Evolutionary conservation across 371 early-diverging fungal genomes (phyloP), one percentile per base, ranked within the genome.

Genomic region (Lichtheimia hyalospora): DNA sequence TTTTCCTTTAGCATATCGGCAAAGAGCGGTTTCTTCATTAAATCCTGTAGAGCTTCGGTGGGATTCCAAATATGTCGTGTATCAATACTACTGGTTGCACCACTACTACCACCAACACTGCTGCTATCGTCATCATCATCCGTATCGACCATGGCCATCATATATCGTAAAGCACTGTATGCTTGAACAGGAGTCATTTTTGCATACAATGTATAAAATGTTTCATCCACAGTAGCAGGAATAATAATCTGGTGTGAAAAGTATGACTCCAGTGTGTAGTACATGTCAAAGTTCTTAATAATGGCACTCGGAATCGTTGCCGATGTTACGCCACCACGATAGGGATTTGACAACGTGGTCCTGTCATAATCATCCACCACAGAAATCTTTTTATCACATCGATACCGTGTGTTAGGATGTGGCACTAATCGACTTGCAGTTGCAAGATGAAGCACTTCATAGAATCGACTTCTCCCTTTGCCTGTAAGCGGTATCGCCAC

Each of bases 21-120:
- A 61, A 57, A 60, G 52, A 42, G 1, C 51, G 56, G n/a, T 2
- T 24, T 16, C 15, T 49, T 23, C 60, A 49, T 65, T 6, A 56
- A 46, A 1, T 60, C 48, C 3, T 60, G 40, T n/a, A 66, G 55
- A 0, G 27, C 51, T 0, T 61, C 61, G 0, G 64, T 52, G 0
- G 78, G 69, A 49, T 65, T 55, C 67, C 76, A 82, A 3, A 81
- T 52, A 34, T 34, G 34, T 14, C 77, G 71, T 1, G 41, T 23
- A 13, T 18, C 24, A 14, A 39, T 15, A 51, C 50, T 6, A 57
- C 71, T 10, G 70, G 61, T 24, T 76, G 57, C 2, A 65, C 27
- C n/a, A 66, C 67, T 16, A 78, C 20, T 1, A 75, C 65, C 13
- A 57, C 52, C 6, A 64, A 60, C 0, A 71, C 67, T 34, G 46